Conservation (phyloP, 257 asterid genomes). For the Solanum tacnaense region DNA sequence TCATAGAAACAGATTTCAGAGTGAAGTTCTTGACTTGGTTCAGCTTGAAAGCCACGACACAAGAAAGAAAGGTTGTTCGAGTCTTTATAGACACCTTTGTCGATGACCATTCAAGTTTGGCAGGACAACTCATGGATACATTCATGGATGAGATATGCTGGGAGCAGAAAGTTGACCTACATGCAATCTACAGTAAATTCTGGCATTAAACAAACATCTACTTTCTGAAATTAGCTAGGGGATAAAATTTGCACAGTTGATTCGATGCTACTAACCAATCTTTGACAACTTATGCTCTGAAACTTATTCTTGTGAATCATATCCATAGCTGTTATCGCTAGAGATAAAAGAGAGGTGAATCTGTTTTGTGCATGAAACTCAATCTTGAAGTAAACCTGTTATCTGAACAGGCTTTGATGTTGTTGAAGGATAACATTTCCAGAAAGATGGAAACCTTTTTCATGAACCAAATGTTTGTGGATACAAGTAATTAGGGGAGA, state of each 20-base stretch:
- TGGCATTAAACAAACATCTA: constrained; percentile 44
- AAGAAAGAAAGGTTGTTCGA: constrained; percentile 49
- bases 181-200: constrained; percentile 61
- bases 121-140: constrained; percentile 60
- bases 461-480: neutral
- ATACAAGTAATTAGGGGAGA: neutral
- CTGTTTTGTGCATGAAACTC: neutral
- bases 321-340: neutral
- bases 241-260: neutral
- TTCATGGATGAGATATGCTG: constrained; percentile 44
- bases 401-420: neutral
- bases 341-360: neutral
- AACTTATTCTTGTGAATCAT: neutral
- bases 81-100: constrained; percentile 56
- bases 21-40: constrained; percentile 81
- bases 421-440: neutral
- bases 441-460: neutral
- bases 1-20: constrained; percentile 46
- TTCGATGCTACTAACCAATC: neutral
- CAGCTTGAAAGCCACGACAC: constrained; percentile 60
- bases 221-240: neutral
- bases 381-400: neutral
- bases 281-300: neutral
- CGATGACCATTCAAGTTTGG: constrained; percentile 58
- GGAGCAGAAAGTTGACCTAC: constrained; percentile 33